Conservation (phyloP, 148 eudicot species). For the Diospyros lotus region DNA sequence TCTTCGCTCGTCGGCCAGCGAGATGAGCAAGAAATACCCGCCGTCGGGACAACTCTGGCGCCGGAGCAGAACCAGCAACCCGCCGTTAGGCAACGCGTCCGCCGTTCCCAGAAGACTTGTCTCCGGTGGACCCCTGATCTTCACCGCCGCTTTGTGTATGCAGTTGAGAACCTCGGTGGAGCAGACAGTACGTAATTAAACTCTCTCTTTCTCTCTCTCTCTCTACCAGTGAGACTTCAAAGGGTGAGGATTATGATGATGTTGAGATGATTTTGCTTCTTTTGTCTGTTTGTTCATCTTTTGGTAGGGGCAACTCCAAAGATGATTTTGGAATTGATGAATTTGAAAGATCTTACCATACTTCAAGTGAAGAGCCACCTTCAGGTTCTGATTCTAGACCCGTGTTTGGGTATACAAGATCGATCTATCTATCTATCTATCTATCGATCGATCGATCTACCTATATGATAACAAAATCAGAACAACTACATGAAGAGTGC, state of each 20-base stretch:
- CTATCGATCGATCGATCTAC: too few species aligned
- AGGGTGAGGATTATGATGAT: not conserved
- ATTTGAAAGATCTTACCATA: conserved; percentile 54
- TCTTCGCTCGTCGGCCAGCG: conserved; percentile 5
- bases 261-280: not conserved
- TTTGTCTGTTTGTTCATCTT: not conserved
- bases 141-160: conserved; percentile 53
- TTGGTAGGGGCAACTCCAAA: conserved; percentile 71
- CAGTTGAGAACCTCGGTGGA: conserved; percentile 69
- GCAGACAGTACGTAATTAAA: conserved; percentile 40
- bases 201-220: not conserved
- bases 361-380: conserved; percentile 83
- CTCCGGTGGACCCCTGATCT: conserved; percentile 66
- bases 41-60: not conserved
- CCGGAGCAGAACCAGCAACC: conserved; percentile 13
- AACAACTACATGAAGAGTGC: too few species aligned
- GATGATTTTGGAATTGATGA: conserved; percentile 57
- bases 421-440: too few species aligned
- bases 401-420: too few species aligned
- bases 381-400: conserved; percentile 40
- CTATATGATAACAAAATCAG: too few species aligned
- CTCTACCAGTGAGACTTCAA: not conserved
- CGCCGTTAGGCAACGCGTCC: conserved; percentile 41
- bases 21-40: conserved; percentile 5
- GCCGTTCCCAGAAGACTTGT: conserved; percentile 50